Evolutionary conservation across 371 early-diverging fungal genomes (phyloP).

Genomic region (Paraphysoderma sedebokerense): DNA sequence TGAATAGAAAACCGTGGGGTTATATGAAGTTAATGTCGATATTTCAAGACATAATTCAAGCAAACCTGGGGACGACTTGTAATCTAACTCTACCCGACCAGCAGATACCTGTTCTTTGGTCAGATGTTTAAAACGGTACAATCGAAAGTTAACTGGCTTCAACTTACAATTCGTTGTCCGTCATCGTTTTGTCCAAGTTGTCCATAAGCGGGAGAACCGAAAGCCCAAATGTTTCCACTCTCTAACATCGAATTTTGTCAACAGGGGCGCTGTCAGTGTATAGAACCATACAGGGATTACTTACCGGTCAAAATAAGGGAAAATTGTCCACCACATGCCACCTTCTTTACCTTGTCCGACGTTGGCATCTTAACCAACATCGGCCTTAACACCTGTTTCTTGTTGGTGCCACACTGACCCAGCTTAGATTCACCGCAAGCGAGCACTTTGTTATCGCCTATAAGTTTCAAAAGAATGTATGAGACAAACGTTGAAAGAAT

Average conservation of each 20-base stretch:
- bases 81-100: constrained; percentile 15
- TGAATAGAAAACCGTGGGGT: neutral
- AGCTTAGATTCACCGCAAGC: constrained; percentile 22
- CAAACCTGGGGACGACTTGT: constrained; percentile 19
- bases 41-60: neutral
- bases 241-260: constrained; percentile 4
- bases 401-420: constrained; percentile 11
- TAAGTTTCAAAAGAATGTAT: constrained; percentile 7
- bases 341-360: constrained; percentile 11
- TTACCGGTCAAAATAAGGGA: constrained; percentile 13
- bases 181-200: constrained; percentile 8
- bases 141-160: neutral
- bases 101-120: constrained; percentile 2
- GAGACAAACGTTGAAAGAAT: neutral
- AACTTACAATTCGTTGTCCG: neutral
- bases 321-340: constrained; percentile 23
- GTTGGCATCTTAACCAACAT: neutral
- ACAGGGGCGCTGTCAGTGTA: too few relatives aligned
- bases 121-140: neutral
- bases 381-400: neutral
- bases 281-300: neutral
- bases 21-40: neutral
- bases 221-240: constrained; percentile 19
- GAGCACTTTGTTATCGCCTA: constrained; percentile 14
- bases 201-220: constrained; percentile 25